A percentile compares a stretch with the other conserved stretches of the same genome.
phyloP scores from a whole-genome alignment of 2,329 filamentous ascomycete species.

The Arthrinium phaeospermum region DNA sequence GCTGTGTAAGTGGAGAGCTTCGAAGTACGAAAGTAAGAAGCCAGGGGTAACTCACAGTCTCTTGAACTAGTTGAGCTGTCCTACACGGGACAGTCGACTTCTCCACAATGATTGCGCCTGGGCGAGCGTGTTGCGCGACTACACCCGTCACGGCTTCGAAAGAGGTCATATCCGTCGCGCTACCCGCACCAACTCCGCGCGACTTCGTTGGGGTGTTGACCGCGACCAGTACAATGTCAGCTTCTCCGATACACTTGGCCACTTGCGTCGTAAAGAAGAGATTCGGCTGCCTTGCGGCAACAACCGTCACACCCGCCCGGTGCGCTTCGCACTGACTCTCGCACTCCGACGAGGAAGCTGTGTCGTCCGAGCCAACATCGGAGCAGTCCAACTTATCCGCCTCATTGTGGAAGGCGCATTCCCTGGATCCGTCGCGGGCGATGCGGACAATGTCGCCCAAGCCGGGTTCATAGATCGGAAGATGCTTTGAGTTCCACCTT shows the following conservation, averaged over 20 bases:
- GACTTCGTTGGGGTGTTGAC: conserved; percentile 83
- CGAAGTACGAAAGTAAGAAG: not conserved
- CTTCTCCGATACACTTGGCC: conserved; percentile 63
- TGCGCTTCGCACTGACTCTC: conserved; percentile 35
- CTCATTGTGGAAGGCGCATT: conserved; percentile 48
- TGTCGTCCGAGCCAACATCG: conserved; percentile 39
- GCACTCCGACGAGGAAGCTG: conserved; percentile 39
- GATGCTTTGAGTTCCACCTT: conserved; percentile 74
- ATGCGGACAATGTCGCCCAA: conserved; percentile 71
- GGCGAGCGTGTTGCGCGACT: conserved; percentile 69
- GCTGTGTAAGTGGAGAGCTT: conserved; percentile 7
- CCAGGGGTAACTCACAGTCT: conserved; percentile 59
- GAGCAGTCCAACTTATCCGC: conserved; percentile 36
- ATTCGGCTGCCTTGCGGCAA: conserved; percentile 62
- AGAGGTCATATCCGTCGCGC: conserved; percentile 74
- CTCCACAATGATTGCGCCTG: conserved; percentile 77
- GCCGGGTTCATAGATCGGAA: conserved; percentile 79
- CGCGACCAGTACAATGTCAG: conserved; percentile 76
- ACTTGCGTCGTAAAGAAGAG: conserved; percentile 77
- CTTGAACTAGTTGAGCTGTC: conserved; percentile 72
- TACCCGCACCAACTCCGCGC: conserved; percentile 71
- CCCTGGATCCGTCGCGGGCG: conserved; percentile 62
- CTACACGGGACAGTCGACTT: conserved; percentile 82
- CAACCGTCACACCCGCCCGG: conserved; percentile 34
- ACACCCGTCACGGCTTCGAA: conserved; percentile 73